Evolutionary conservation across 2,329 filamentous ascomycete species (phyloP), one percentile per base, ranked within the genome.

Genomic region (Ophiostoma sp.): DNA sequence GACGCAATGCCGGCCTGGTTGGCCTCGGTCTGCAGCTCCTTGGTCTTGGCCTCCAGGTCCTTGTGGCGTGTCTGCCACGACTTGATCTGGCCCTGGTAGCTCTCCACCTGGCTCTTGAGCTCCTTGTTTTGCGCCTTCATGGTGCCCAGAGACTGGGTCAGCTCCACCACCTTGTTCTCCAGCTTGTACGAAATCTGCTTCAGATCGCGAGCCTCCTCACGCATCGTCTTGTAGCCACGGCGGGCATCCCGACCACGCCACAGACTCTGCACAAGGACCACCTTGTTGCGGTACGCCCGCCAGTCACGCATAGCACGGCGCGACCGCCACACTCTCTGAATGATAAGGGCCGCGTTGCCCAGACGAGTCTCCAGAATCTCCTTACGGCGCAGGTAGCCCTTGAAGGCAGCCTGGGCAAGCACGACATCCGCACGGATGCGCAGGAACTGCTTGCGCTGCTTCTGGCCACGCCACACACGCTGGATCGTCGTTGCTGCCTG

Each of bases 111-210:
- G 48, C 87, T 89, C 75, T 91, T 85, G 72, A 99, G 85, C 71
- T 87, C 87, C 84, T 96, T 97, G 86, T 99, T 99, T 81, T 97
- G 92, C 73, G 90, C 87, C 83, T 96, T 97, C 86, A 97, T 90
- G 11, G 93, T 90, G 74, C 95, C 94, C 76, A 99, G 82, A 67
- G 90, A 92, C 80, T 99, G 95, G 1, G 95, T 99, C 77, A 99
- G 86, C 82, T 99, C 95, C 73, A 99, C 93, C 73, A 99, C 95
- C 88, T 99, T 99, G 86, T 99, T 98, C 80, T 99, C 95, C 76
- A 99, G 84, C 84, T 97, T 98, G 85, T 99, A 99, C 2, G 95
- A 98, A 75, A 99, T 99, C 81, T 98, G 94, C 85, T 98, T 98
- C 79, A 99, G 87, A 83, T 99, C 96, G 77, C 95, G 91, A 74